These are phyloP conservation scores for Rhododendron williamsianum DNA, from an alignment of 148 eudicot genomes.

Conservation along the genomic window DNA sequence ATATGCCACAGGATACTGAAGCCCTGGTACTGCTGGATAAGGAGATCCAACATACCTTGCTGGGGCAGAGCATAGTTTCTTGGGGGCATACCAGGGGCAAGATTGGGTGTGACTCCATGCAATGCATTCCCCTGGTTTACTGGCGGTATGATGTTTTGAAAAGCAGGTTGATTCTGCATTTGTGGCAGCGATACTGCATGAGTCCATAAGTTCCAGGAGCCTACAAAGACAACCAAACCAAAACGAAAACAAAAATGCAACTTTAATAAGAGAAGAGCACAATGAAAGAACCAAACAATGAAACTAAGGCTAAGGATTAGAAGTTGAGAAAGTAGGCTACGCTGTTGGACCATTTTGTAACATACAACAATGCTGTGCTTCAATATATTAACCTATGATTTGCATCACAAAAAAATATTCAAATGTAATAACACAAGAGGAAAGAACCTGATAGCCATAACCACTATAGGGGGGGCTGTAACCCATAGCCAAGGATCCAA, in stretches of 20 bases:
- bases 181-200: slow-evolving; percentile 74
- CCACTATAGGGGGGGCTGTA: slow-evolving; percentile 74
- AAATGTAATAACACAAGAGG: not conserved
- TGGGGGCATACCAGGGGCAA: slow-evolving; percentile 49
- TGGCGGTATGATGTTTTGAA: slow-evolving; percentile 41
- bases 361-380: not conserved
- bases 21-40: slow-evolving; percentile 53
- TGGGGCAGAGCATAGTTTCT: slow-evolving; percentile 51
- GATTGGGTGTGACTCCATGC: slow-evolving; percentile 60
- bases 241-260: not conserved
- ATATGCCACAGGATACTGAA: slow-evolving; percentile 63
- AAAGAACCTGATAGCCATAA: slow-evolving; percentile 90
- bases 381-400: not conserved
- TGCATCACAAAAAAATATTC: not conserved
- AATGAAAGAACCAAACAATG: slow-evolving; percentile 8
- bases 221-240: slow-evolving; percentile 35
- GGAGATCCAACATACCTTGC: slow-evolving; percentile 48
- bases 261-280: not conserved
- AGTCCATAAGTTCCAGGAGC: slow-evolving; percentile 77
- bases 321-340: not conserved
- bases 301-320: not conserved
- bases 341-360: not conserved
- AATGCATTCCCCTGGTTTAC: slow-evolving; percentile 62
- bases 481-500: slow-evolving; percentile 79
- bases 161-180: slow-evolving; percentile 68